Evolutionary conservation across 2,329 filamentous ascomycete species (phyloP).

Genomic region (Metarhizium humberi): DNA sequence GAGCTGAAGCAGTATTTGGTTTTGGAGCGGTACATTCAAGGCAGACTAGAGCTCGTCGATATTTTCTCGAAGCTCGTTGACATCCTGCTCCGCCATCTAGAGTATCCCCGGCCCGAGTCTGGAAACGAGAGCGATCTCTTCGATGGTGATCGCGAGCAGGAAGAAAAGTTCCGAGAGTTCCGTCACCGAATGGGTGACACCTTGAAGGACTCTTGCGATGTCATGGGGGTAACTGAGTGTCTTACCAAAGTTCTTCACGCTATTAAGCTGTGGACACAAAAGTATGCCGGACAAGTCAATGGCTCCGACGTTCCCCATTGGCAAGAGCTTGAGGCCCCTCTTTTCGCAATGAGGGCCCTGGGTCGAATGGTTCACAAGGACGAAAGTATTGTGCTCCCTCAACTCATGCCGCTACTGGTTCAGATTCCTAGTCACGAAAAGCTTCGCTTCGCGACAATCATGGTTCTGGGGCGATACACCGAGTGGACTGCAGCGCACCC

Average conservation of each 20-base stretch:
- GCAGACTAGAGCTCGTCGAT: constrained; percentile 66
- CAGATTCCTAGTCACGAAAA: constrained; percentile 95
- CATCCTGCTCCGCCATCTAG: constrained; percentile 81
- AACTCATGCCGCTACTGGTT: constrained; percentile 86
- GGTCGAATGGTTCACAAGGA: constrained; percentile 91
- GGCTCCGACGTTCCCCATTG: constrained; percentile 76
- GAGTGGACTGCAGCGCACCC: constrained; percentile 96
- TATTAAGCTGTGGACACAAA: constrained; percentile 82
- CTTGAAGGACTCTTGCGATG: constrained; percentile 91
- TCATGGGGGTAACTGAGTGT: constrained; percentile 88
- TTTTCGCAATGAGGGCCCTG: constrained; percentile 94
- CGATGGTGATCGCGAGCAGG: constrained; percentile 87
- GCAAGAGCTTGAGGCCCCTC: constrained; percentile 90
- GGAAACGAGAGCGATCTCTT: constrained; percentile 77
- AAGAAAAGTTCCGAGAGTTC: constrained; percentile 96
- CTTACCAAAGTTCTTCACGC: constrained; percentile 78
- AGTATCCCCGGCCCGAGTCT: constrained; percentile 71
- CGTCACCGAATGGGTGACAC: constrained; percentile 96
- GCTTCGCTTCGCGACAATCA: constrained; percentile 95
- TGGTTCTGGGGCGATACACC: constrained; percentile 93
- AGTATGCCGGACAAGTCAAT: constrained; percentile 67
- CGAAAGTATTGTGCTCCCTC: constrained; percentile 77
- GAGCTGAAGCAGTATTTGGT: constrained; percentile 95
- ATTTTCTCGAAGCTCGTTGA: constrained; percentile 86
- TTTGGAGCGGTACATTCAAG: constrained; percentile 78